phyloP scores from a whole-genome alignment of 2,329 filamentous ascomycete species.

The Dryadomyces quercus-mongolicae region DNA sequence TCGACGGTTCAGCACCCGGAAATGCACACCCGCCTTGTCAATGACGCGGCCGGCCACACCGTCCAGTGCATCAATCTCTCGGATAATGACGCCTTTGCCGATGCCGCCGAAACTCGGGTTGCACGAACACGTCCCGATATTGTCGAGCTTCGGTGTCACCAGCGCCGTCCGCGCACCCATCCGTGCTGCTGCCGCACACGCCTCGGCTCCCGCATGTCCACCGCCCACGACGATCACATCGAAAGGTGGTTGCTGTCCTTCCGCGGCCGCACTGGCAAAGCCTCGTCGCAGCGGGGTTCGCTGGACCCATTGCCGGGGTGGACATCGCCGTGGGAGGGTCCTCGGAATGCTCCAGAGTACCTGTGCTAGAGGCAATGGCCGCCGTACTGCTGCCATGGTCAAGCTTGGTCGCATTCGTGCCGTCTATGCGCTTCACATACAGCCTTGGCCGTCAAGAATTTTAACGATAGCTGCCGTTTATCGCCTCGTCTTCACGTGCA shows the following conservation, averaged over 20 bases:
- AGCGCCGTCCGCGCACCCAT: constrained; percentile 81
- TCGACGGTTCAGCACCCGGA: constrained; percentile 72
- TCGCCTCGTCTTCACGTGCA: neutral
- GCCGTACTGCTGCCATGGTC: neutral
- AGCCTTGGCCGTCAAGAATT: neutral
- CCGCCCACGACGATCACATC: constrained; percentile 95
- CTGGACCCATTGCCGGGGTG: neutral
- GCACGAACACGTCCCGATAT: constrained; percentile 90
- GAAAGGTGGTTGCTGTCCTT: constrained; percentile 32
- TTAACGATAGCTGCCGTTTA: neutral
- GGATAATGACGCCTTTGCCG: constrained; percentile 90
- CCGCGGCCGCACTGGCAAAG: neutral
- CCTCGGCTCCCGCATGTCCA: constrained; percentile 90
- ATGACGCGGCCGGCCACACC: constrained; percentile 80
- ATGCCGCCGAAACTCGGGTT: constrained; percentile 98
- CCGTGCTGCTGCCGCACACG: constrained; percentile 79
- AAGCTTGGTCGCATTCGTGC: neutral
- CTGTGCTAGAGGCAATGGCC: neutral
- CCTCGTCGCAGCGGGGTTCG: neutral
- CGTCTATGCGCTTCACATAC: neutral
- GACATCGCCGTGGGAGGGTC: neutral
- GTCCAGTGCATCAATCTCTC: constrained; percentile 90
- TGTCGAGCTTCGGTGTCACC: constrained; percentile 76
- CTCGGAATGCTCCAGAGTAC: neutral
- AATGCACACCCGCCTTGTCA: constrained; percentile 91